Evolutionary conservation across 2,329 filamentous ascomycete genomes (phyloP).

Genomic region (Colletotrichum acutatum): DNA sequence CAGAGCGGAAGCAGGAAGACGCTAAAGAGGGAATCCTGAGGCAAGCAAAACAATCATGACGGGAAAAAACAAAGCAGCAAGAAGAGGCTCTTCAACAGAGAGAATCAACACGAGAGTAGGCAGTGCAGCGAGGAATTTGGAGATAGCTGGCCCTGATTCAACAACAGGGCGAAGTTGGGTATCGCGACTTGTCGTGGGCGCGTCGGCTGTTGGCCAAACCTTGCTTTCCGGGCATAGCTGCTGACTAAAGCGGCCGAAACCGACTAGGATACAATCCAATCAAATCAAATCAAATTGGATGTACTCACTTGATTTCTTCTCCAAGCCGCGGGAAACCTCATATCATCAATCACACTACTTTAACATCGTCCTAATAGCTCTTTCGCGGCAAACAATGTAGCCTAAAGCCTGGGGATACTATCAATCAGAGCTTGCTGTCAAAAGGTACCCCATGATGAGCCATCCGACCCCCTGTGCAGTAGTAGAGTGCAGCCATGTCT

Average conservation of each 20-base stretch:
- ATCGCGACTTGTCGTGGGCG: no score
- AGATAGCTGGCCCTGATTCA: conserved; percentile 15
- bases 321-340: no score
- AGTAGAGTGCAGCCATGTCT: conserved; percentile 52
- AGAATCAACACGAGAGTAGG: conserved; percentile 4
- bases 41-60: background rate
- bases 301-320: no score
- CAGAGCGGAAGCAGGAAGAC: conserved; percentile 10
- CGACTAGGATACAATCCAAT: no score
- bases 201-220: no score
- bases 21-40: background rate
- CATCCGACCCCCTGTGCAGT: conserved; percentile 58
- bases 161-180: conserved; percentile 25
- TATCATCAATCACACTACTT: background rate
- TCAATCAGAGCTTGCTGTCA: conserved; percentile 54
- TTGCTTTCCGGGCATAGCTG: no score
- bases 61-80: background rate
- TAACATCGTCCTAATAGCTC: conserved; percentile 50
- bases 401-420: conserved; percentile 65
- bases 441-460: conserved; percentile 62
- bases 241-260: no score
- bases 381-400: conserved; percentile 57
- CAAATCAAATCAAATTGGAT: no score
- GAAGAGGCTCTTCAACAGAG: conserved; percentile 13
- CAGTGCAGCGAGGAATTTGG: conserved; percentile 5